Conservation (phyloP, 768 basidiomycete genomes). For the Lyophyllum decastes region DNA sequence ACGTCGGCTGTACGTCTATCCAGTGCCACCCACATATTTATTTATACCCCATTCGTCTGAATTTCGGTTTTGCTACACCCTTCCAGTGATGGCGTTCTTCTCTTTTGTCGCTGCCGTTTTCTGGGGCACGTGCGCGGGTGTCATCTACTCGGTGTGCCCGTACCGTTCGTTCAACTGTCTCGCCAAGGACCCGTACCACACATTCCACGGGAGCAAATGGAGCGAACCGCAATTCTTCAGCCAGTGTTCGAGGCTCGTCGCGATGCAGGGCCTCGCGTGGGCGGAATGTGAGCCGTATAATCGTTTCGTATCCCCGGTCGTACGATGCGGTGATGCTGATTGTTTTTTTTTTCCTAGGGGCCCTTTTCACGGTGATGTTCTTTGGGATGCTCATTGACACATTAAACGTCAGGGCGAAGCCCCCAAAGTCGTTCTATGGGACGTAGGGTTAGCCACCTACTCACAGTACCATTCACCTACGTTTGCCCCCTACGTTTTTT, state of each 20-base stretch:
- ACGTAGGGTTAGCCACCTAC: not conserved
- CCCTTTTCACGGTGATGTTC: constrained; percentile 11
- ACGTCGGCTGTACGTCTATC: constrained; percentile 5
- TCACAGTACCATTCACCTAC: too few species aligned
- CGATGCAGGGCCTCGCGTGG: constrained; percentile 15
- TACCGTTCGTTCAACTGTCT: constrained; percentile 12
- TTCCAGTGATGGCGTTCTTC: constrained; percentile 14
- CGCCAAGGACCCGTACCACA: not conserved
- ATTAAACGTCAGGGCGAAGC: constrained; percentile 1
- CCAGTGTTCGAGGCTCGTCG: constrained; percentile 15
- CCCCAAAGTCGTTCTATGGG: constrained; percentile 10
- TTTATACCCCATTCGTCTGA: not conserved
- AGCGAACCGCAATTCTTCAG: constrained; percentile 11
- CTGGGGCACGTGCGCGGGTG: constrained; percentile 15
- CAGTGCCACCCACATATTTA: too few species aligned
- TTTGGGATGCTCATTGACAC: constrained; percentile 10
- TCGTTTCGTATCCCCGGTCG: too few species aligned
- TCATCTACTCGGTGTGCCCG: constrained; percentile 8
- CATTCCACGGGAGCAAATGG: constrained; percentile 11
- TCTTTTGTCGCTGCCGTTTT: constrained; percentile 11
- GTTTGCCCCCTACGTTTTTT: too few species aligned
- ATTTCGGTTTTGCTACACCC: too few species aligned
- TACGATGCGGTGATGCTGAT: not conserved
- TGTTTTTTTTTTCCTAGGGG: not conserved
- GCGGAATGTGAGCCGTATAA: constrained; percentile 10